Evolutionary conservation across 2,329 filamentous ascomycete species (phyloP).

Genomic region (Trichophaea hybrida): DNA sequence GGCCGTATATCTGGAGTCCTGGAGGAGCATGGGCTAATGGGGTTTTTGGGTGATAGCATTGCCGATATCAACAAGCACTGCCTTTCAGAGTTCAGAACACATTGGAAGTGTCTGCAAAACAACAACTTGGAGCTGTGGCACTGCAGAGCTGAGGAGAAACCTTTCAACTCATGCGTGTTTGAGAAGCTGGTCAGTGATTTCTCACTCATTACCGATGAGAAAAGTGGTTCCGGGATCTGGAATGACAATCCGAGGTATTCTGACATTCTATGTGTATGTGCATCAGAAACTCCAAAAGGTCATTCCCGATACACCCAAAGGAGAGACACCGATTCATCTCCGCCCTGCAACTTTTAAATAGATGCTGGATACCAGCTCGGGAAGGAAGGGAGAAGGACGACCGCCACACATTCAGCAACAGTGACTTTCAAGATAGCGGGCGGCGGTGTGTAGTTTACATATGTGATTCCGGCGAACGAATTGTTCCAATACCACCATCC

Average conservation of each 20-base stretch:
- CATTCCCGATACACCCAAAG: conserved; percentile 57
- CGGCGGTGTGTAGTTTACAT: not conserved
- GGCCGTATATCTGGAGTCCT: not conserved
- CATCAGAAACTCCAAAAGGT: conserved; percentile 63
- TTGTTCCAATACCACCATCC: not conserved
- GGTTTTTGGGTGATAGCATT: conserved; percentile 43
- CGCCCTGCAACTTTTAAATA: conserved; percentile 6
- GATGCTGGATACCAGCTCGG: not conserved
- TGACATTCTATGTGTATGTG: not conserved
- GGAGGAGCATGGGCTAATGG: not conserved
- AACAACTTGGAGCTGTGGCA: conserved; percentile 98
- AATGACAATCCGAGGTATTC: not conserved
- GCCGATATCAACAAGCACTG: conserved; percentile 95
- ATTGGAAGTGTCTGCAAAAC: conserved; percentile 93
- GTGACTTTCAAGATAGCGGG: not conserved
- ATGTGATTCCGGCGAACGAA: not conserved
- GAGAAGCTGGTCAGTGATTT: conserved; percentile 67
- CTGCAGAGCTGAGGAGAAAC: conserved; percentile 75
- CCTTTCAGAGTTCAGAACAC: conserved; percentile 73
- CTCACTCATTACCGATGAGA: not conserved
- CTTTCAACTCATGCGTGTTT: conserved; percentile 87
- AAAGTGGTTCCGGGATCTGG: conserved; percentile 10
- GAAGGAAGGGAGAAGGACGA: not conserved
- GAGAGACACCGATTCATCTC: conserved; percentile 59
- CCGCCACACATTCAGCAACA: not conserved